Evolutionary conservation across 2,329 filamentous ascomycete genomes (phyloP), one percentile per base, ranked within the genome.

Genomic region (Epichloe coenophiala): DNA sequence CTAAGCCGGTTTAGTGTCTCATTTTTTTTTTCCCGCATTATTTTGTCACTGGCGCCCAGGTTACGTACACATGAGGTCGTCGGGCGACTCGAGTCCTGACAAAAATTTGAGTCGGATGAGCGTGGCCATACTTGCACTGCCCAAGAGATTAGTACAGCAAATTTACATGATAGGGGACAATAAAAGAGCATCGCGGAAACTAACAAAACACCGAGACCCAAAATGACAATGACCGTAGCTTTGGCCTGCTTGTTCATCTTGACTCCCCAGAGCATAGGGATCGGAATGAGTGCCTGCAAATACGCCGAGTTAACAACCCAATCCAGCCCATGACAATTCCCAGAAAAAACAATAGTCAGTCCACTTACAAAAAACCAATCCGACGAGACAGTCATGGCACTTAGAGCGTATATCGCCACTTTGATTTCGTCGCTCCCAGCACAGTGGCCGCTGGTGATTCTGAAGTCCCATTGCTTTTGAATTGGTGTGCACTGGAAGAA

Each of bases 201-300:
- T 45, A 9, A 53, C 51, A 77, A 77, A 42, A 77, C 64, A 36
- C 74, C 75, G 42, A 77, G 58, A 2, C 73, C 68, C 17, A 77
- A 61, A 41, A 77, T 70, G 13, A 69, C 58, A 50, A 74, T 68
- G 31, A 77, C 74, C 2, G 73, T 77, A n/a, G 63, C 58, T 60
- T 77, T 77, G 43, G 74, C 68, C 55, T 75, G 73, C 23, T 58
- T 63, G 1, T 69, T 72, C 74, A 77, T 77, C 56, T 74, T 74
- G 41, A 75, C 73, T 5, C 64, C 67, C 75, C 74, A 77, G 13
- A 77, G 64, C 71, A 77, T 76, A 1, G 74, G 73, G 35, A 77
- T 71, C 1, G 75, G 75, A 2, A 77, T 56, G 36, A 77, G 65
- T 7, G 75, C 75, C 64, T 71, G 35, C 27, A n/a, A 4, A 36